These are phyloP conservation scores for Pseudophaeomoniella oleicola DNA, from an alignment of 2,329 filamentous ascomycete genomes.

Conservation along the genomic window DNA sequence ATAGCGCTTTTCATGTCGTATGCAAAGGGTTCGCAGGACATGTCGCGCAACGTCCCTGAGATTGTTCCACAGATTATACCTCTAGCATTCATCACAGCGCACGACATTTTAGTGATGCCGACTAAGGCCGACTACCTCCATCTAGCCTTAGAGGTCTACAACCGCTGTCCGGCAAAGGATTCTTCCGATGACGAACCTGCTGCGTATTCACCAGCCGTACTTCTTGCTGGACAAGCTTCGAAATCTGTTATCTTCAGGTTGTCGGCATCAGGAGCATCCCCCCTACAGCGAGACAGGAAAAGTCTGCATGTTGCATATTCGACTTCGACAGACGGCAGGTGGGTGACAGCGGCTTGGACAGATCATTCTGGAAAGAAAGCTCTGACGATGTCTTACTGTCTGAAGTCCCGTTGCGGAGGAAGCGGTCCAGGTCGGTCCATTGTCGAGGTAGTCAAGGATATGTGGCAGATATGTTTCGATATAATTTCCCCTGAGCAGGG, in stretches of 20 bases:
- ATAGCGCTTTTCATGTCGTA: slow-evolving; percentile 42
- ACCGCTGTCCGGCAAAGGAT: slow-evolving; percentile 31
- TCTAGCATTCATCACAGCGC: slow-evolving; percentile 36
- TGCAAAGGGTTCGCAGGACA: slow-evolving; percentile 10
- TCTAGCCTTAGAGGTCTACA: slow-evolving; percentile 43
- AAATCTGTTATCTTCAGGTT: slow-evolving; percentile 40
- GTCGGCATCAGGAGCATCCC: slow-evolving; percentile 34
- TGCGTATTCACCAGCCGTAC: slow-evolving; percentile 36
- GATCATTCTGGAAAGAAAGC: slow-evolving; percentile 42
- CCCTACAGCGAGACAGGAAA: slow-evolving; percentile 38
- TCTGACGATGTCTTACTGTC: slow-evolving; percentile 38
- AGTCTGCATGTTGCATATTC: slow-evolving; percentile 46
- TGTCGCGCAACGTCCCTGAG: slow-evolving; percentile 22
- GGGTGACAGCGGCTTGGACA: slow-evolving; percentile 46
- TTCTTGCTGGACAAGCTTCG: slow-evolving; percentile 38
- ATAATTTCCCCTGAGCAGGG: slow-evolving; percentile 37
- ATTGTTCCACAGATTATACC: slow-evolving; percentile 45
- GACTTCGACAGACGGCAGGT: slow-evolving; percentile 38
- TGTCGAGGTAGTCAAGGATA: slow-evolving; percentile 37
- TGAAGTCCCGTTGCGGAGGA: slow-evolving; percentile 24
- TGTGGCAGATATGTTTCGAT: slow-evolving; percentile 42
- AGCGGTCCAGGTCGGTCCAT: slow-evolving; percentile 19
- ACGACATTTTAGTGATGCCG: slow-evolving; percentile 36
- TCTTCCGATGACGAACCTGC: slow-evolving; percentile 19
- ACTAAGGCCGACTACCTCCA: slow-evolving; percentile 32